A percentile compares a stretch with the other conserved stretches of the same genome.
phyloP scores from a whole-genome alignment of 495 filamentous ascomycete species.

The Poronia punctata region DNA sequence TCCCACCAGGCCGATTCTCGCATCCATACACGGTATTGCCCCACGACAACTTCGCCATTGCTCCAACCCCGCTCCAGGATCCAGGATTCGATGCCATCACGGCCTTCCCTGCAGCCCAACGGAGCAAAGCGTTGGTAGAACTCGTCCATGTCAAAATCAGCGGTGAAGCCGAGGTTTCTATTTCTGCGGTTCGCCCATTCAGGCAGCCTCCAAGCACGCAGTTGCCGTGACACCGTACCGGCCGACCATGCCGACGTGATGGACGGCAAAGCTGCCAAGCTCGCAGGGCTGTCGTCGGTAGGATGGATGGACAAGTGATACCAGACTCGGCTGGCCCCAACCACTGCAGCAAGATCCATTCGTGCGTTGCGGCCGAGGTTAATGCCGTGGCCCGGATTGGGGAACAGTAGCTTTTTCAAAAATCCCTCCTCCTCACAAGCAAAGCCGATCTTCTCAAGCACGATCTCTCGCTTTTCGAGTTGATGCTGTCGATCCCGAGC shows the following conservation, averaged over 20 bases:
- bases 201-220: constrained; percentile 84
- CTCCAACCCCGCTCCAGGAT: constrained; percentile 94
- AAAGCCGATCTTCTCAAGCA: constrained; percentile 77
- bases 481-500: constrained; percentile 69
- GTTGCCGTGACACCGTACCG: constrained; percentile 80
- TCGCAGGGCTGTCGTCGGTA: constrained; percentile 74
- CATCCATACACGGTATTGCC: constrained; percentile 90
- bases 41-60: constrained; percentile 91
- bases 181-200: constrained; percentile 95
- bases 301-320: constrained; percentile 91
- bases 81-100: constrained; percentile 94
- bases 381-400: constrained; percentile 66
- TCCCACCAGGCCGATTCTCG: constrained; percentile 95
- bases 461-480: constrained; percentile 69
- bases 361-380: constrained; percentile 65
- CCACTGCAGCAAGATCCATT: constrained; percentile 59
- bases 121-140: constrained; percentile 74
- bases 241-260: constrained; percentile 79
- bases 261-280: constrained; percentile 53
- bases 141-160: constrained; percentile 92
- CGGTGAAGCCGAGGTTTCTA: constrained; percentile 91
- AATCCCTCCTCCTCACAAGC: constrained; percentile 81
- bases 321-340: constrained; percentile 85
- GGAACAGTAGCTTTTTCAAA: constrained; percentile 74
- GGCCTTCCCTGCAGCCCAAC: constrained; percentile 82